Base-by-base conservation (phyloP, 176 grass and related monocot genomes). In the Musa beccarii region DNA sequence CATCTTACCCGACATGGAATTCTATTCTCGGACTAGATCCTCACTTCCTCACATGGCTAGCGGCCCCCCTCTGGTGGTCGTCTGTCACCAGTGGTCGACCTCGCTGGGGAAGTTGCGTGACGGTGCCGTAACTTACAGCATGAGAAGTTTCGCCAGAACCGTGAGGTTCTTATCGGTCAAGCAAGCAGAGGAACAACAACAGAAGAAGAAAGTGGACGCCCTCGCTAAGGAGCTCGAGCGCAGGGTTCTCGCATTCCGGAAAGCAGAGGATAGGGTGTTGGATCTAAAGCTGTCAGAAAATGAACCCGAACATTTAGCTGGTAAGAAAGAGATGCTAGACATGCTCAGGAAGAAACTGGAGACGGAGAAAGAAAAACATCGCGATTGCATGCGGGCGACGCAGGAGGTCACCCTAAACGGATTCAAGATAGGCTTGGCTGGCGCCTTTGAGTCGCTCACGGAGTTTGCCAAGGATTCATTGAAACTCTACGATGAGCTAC, bases 351-450 rank as follows among this genome's bases (percentile, higher is more conserved):
- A 74, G 82, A 93, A 80, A 51, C 65, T 93, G 1, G 94, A 93
- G 19, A 51, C 51, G 3, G 94, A 98, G 90, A 98, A 93, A 83
- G 81, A 34, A 13, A 85, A 88, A 76, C 90, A 93, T 70, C 90
- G 85, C 7, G 73, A 82, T 28, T 91, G 88, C 49, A 87, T 98
- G 94, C 78, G 77, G n/a, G 87, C 92, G 15, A 96, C 87, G 0
- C 94, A 93, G 0, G 90, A 98, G 0, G 85, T 98, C 49, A 91
- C 88, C 15, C 88, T 98, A n/a, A 98, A 93, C 1, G 88, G 94
- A 49, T 91, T 98, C 76, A 98, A 98, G 82, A 98, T 98, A 9
- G 90, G 90, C 55, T 79, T 98, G 1, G 90, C 90, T 10, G 61
- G 88, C 28, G 89, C 89, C 26, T 96, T 96, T 3, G 94, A 98